phyloP scores from a whole-genome alignment of 2,329 filamentous ascomycete species.

The Penicillium hordei region DNA sequence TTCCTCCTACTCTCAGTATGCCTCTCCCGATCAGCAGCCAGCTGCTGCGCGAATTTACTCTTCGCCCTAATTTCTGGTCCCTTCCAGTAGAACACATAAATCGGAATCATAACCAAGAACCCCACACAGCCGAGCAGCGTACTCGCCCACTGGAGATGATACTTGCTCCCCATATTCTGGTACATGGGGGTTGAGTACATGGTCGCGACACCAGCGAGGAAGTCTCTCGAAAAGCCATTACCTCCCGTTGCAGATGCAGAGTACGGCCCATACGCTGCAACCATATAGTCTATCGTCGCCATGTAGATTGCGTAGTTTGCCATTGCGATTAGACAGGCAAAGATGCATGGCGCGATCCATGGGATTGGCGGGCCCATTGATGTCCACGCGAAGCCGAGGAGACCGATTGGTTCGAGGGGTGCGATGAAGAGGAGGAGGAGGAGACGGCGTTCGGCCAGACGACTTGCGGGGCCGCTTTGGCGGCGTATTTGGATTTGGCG shows the following conservation, averaged over 20 bases:
- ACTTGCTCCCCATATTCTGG: slow-evolving; percentile 44
- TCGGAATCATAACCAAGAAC: slow-evolving; percentile 53
- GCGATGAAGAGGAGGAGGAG: slow-evolving; percentile 63
- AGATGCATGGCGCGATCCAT: slow-evolving; percentile 69
- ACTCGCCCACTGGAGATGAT: slow-evolving; percentile 55
- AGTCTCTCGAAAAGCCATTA: slow-evolving; percentile 72
- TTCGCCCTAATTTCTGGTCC: slow-evolving; percentile 53
- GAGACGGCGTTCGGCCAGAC: slow-evolving; percentile 64
- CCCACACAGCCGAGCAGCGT: slow-evolving; percentile 54
- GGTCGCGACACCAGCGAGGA: slow-evolving; percentile 70
- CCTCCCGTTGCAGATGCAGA: slow-evolving; percentile 73
- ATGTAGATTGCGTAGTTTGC: slow-evolving; percentile 75
- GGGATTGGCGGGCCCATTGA: slow-evolving; percentile 62
- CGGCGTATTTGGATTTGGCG: slow-evolving; percentile 40
- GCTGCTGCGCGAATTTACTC: slow-evolving; percentile 26
- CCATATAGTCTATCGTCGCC: slow-evolving; percentile 76
- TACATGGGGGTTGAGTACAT: slow-evolving; percentile 67
- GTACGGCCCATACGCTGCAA: slow-evolving; percentile 71
- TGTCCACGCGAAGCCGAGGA: slow-evolving; percentile 70
- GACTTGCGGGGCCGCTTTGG: slow-evolving; percentile 46
- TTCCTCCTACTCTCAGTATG: slow-evolving; percentile 13
- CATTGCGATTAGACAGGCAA: slow-evolving; percentile 65
- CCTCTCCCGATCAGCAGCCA: slow-evolving; percentile 20
- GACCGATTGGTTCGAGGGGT: slow-evolving; percentile 54
- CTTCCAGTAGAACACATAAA: slow-evolving; percentile 58